Conservation (phyloP, 345 rosid species). For the Firmiana major region DNA sequence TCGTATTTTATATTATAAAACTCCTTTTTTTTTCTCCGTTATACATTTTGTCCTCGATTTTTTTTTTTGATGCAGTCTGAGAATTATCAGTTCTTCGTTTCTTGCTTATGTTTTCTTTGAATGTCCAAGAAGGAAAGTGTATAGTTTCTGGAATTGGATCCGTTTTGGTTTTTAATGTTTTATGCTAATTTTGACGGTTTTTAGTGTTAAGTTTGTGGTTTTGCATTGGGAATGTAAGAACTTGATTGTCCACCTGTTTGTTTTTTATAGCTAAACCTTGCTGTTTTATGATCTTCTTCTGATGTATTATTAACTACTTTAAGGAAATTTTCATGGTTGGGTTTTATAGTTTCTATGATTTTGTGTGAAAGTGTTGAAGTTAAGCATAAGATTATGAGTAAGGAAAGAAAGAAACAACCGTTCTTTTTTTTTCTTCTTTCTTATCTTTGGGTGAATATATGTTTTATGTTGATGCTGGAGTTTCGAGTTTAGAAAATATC, state of each 20-base stretch:
- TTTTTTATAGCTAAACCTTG: background rate
- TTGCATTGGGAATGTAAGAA: background rate
- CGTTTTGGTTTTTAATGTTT: background rate
- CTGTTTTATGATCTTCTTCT: background rate
- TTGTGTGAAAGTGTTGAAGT: background rate
- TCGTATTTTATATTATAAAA: background rate
- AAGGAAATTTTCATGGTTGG: background rate
- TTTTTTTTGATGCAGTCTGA: background rate
- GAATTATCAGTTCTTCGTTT: background rate
- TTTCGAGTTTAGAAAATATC: background rate
- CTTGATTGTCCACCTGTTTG: background rate
- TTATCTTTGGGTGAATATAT: background rate
- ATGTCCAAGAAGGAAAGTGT: background rate
- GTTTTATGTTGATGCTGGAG: background rate
- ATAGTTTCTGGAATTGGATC: background rate
- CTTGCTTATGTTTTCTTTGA: background rate
- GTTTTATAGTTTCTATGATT: background rate
- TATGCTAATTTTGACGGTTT: background rate
- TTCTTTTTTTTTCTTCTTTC: too few relatives aligned
- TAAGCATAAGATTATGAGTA: background rate
- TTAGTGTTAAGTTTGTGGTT: background rate
- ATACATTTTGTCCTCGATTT: background rate
- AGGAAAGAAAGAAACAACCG: background rate
- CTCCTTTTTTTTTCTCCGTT: background rate
- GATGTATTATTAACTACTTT: background rate